Base-by-base conservation (phyloP, 108 stramenopile genomes). In the Nitzschia palea region DNA sequence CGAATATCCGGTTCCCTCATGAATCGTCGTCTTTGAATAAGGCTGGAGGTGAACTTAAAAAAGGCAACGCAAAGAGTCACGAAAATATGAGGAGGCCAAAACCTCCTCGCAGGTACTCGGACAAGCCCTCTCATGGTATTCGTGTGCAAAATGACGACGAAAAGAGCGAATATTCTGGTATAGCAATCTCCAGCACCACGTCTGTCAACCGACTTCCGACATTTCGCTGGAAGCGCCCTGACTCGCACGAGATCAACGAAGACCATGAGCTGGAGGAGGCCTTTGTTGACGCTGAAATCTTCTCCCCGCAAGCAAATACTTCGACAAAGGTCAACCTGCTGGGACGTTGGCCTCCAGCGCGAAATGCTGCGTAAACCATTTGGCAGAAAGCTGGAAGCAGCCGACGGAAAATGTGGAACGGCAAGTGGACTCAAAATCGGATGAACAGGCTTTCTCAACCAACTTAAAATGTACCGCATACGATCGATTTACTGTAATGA, bases 231-330 rank as follows among this genome's bases (percentile, higher is more conserved):
- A 52, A 47, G 15, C 68, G 55, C 12, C 62, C 73, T 3, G 37
- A 43, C 23, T 33, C 65, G 2, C 55, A 30, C n/a, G 75, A 79
- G 0, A 52, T 81, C 40, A 63, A 76, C 40, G 80, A 81, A 28
- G 84, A 85, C 58, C 69, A 77, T 32, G 59, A 66, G 36, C 55
- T 85, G 17, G 84, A 85, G 44, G 79, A 79, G 65, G 84, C 84
- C 3, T 85, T 70, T 48, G 73, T 85, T 27, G 84, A 85, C 57
- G 65, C 80, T 1, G 76, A 85, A 40, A 79, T 85, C n/a, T 54
- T 47, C 27, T 44, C 63, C 20, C 72, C 73, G n/a, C n/a, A n/a
- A n/a, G 14, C 70, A 71, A 58, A 43, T 37, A 17, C 33, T 15
- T 26, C 44, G 31, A 25, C 33, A 54, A n/a, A n/a, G n/a, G n/a